phyloP scores from a whole-genome alignment of 805 yeast species.

The Sugiyamaella smithiae region DNA sequence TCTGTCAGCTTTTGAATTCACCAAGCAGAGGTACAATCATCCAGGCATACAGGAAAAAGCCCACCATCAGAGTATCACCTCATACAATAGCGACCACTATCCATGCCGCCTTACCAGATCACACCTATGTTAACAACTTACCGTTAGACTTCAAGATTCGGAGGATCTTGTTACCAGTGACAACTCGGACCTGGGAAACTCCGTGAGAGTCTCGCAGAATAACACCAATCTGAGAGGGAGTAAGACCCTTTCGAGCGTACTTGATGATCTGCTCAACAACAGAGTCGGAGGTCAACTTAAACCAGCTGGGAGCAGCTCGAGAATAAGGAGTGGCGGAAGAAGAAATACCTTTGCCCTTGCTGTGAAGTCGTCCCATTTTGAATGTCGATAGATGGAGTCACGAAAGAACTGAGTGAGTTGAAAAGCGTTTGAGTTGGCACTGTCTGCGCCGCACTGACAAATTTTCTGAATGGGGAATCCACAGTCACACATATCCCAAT shows the following conservation, averaged over 20 bases:
- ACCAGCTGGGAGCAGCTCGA: constrained; percentile 98
- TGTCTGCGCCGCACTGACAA: no score
- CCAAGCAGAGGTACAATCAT: constrained; percentile 34
- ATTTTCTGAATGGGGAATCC: no score
- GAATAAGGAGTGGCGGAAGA: constrained; percentile 99
- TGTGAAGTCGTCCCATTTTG: constrained; percentile 99
- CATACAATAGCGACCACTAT: no score
- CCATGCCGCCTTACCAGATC: constrained; percentile 4
- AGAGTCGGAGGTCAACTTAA: constrained; percentile 92
- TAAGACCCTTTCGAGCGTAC: constrained; percentile 99
- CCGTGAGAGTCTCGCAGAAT: constrained; percentile 99
- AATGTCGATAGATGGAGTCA: background rate
- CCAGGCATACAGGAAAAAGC: constrained; percentile 8
- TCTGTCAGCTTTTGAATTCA: constrained; percentile 32
- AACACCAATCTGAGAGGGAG: constrained; percentile 99
- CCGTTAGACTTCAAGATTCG: constrained; percentile 99
- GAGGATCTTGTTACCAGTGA: constrained; percentile 98
- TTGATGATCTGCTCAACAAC: constrained; percentile 98
- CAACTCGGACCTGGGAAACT: constrained; percentile 94
- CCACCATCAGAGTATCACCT: constrained; percentile 7
- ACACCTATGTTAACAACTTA: constrained; percentile 31
- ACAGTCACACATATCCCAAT: no score
- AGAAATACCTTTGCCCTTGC: constrained; percentile 99
- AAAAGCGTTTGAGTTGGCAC: background rate
- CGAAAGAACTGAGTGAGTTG: background rate